Conservation (phyloP, 176 grass and related monocot genomes). For the Thinopyrum elongatum region DNA sequence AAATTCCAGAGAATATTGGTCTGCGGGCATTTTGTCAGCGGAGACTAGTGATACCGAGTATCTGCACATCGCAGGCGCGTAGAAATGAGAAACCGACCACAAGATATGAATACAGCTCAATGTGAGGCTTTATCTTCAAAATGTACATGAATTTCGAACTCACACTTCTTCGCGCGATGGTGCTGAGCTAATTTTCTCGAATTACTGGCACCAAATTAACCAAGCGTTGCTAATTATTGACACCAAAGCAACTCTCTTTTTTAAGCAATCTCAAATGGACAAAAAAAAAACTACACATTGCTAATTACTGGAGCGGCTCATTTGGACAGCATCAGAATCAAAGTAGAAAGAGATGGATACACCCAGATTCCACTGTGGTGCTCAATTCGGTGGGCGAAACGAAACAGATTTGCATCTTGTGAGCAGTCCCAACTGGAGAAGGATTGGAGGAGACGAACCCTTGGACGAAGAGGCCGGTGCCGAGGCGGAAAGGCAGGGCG, state of each 20-base stretch:
- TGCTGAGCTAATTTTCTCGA: no score
- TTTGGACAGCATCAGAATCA: no score
- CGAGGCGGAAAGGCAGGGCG: constrained; percentile 72
- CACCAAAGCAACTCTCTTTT: no score
- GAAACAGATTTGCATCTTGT: not conserved
- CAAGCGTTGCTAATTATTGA: no score
- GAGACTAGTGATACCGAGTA: constrained; percentile 77
- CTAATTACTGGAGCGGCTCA: no score
- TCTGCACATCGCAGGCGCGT: constrained; percentile 24
- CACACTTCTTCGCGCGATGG: no score
- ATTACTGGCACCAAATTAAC: no score
- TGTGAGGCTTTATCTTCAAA: not conserved
- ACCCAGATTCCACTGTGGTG: no score
- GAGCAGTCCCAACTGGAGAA: not conserved
- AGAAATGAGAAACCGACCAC: not conserved
- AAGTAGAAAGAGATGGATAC: no score
- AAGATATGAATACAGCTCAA: not conserved
- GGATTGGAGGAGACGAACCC: constrained; percentile 34
- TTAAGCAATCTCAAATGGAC: no score
- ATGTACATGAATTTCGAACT: no score
- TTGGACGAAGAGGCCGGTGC: constrained; percentile 61
- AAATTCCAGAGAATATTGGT: constrained; percentile 68
- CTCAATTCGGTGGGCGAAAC: not conserved
- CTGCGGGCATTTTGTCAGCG: constrained; percentile 50
- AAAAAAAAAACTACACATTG: no score